Evolutionary conservation across 129 eudicot species (phyloP), one percentile per base, ranked within the genome.

Genomic region (Lactuca saligna): DNA sequence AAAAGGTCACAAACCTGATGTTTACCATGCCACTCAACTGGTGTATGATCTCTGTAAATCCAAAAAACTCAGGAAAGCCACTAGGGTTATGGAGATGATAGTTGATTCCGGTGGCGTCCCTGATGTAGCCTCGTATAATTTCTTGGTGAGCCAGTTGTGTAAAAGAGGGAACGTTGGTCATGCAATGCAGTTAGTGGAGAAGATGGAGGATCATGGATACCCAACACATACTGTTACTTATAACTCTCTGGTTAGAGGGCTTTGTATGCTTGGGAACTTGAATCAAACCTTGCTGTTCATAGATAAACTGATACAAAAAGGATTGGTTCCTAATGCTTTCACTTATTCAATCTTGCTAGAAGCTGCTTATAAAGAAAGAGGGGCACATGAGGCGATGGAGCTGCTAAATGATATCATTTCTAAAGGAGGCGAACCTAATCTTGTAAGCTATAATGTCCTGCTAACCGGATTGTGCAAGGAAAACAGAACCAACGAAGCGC

Each of bases 391-490:
- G 42, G 96, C 98, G 4, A 85, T 82, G 81, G 79, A 70, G 82
- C 75, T 93, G 14, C 78, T 93, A 59, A 82, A 78, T 68, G 87
- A 84, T 61, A 81, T 93, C 15, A 75, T 87, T 29, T 71, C 72
- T 39, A 89, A 79, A 59, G 91, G 95, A 25, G 95, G 98, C 12
- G 80, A 68, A 54, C 96, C 91, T 42, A 87, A 87, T 86, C 76
- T 86, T 80, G 95, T 85, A 44, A 86, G 96, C 63, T 87, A 93
- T 78, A 89, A 89, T 54, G 91, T 85, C 42, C 54, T 89, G 66
- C 64, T 93, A 62, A 93, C 89, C 5, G 98, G 98, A 49, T 83
- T 89, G 62, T 93, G 98, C 67, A 87, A 76, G 74, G 95, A 93
- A 69, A 82, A 70, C 71, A 62, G 98, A 69, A 55, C 75, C 9